These are phyloP conservation scores for Purpureocillium lavendulum DNA, from an alignment of 2,329 filamentous ascomycete species.

Conservation along the genomic window DNA sequence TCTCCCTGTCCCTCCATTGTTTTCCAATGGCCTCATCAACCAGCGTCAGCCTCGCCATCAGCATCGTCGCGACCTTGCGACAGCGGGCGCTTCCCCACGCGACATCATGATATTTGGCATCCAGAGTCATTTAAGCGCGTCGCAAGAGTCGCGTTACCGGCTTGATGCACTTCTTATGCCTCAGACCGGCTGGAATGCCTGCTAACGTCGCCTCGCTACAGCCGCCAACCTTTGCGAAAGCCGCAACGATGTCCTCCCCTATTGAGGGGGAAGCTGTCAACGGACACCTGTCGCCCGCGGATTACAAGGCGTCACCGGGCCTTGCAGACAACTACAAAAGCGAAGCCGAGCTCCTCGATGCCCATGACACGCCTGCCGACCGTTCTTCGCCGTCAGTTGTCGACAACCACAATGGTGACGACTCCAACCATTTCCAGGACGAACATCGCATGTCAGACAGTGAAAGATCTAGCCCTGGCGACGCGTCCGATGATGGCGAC, in stretches of 20 bases:
- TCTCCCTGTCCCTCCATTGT: slow-evolving; percentile 13
- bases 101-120: slow-evolving; percentile 11
- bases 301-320: slow-evolving; percentile 30
- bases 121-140: slow-evolving; percentile 14
- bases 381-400: slow-evolving; percentile 35
- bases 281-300: slow-evolving; percentile 52
- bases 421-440: slow-evolving; percentile 29
- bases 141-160: slow-evolving; percentile 16
- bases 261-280: slow-evolving; percentile 56
- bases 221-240: slow-evolving; percentile 51
- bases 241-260: slow-evolving; percentile 56
- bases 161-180: slow-evolving; percentile 12
- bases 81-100: slow-evolving; percentile 27
- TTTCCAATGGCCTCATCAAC: slow-evolving; percentile 36
- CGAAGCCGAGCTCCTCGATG: slow-evolving; percentile 72
- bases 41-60: slow-evolving; percentile 38
- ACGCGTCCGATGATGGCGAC: slow-evolving; percentile 61
- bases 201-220: slow-evolving; percentile 27
- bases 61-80: slow-evolving; percentile 36
- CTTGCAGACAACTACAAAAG: slow-evolving; percentile 23
- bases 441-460: slow-evolving; percentile 34
- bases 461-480: slow-evolving; percentile 40
- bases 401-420: slow-evolving; percentile 29
- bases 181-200: slow-evolving; percentile 9
- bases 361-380: slow-evolving; percentile 48